Base-by-base conservation (phyloP, 2,329 filamentous ascomycete genomes). In the Fusarium solani-melongenae region DNA sequence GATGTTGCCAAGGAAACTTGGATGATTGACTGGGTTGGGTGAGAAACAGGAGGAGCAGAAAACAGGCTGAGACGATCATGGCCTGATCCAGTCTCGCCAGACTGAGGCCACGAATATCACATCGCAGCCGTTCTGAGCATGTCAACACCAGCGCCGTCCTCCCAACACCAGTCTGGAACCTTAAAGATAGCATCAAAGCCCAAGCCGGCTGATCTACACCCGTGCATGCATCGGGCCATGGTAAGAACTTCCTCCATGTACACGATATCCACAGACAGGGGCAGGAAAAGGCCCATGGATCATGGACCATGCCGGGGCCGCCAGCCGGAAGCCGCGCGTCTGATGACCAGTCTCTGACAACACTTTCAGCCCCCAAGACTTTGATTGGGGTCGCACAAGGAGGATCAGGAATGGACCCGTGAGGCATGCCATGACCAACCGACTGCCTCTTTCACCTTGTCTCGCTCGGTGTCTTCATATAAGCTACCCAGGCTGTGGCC, bases 201-300 rank as follows among this genome's bases (percentile, higher is more conserved):
- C 62, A 59, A 31, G 62, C 62, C 51, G 51, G 62, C 53, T 64
- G 62, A 64, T 64, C 62, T 58, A 46, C 62, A n/a, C 53, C 38
- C 62, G 53, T 59, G 53, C 62, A 64, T 64, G 62, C 38, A 38
- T 59, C 39, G 62, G 53, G 53, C 51, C 51, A 64, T 64, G 29
- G 62, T 33, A 38, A 58, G 31, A 31, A 29, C 62, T 31, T 36
- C 38, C 20, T 34, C 62, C 39, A 49, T 64, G 62, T 57, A 24
- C 34, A 56, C 20, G 10, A 56, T 44, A 44, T 63, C 61, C 61
- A 44, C 34, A 44, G 22, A 29, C 49, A 57, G 38, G 49, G 49
- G 27, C 58, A 38, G 20, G 12, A 41, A 22, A 31, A 55, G 46
- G 34, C 8, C 60, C 49, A 57, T 27, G 49, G 49, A 20, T 17